These are phyloP conservation scores for Gypsophila paniculata DNA, from an alignment of 179 eudicot species.

Conservation along the genomic window DNA sequence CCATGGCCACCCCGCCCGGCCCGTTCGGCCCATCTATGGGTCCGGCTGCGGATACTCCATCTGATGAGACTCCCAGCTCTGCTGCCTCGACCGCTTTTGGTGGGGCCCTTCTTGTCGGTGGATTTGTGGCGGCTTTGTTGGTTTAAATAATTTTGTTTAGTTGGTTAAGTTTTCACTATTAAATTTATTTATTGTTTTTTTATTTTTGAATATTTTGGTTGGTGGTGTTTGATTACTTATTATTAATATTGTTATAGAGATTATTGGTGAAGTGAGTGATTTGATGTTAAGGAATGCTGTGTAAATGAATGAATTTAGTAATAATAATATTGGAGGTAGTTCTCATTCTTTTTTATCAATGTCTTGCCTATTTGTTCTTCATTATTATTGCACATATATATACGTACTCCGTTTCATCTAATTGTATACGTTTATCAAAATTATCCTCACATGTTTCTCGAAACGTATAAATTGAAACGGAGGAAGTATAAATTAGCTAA, in stretches of 20 bases:
- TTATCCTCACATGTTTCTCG: too few relatives aligned
- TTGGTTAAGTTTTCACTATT: neutral
- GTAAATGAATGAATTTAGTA: too few relatives aligned
- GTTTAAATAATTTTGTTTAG: slow-evolving; percentile 7
- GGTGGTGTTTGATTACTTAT: neutral
- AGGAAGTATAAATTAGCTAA: too few relatives aligned
- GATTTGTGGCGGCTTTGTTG: slow-evolving; percentile 28
- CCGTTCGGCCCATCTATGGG: neutral
- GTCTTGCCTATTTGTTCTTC: too few relatives aligned
- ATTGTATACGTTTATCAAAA: too few relatives aligned
- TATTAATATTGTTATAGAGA: neutral
- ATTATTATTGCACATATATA: too few relatives aligned
- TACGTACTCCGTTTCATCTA: too few relatives aligned
- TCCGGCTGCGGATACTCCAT: neutral
- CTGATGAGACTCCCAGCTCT: neutral
- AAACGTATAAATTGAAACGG: too few relatives aligned
- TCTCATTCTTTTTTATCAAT: too few relatives aligned
- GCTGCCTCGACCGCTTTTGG: slow-evolving; percentile 19
- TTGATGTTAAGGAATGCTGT: too few relatives aligned
- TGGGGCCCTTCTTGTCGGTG: slow-evolving; percentile 28
- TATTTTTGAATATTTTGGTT: neutral
- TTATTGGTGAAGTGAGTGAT: too few relatives aligned
- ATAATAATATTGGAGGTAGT: too few relatives aligned
- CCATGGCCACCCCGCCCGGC: neutral
- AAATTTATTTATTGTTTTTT: neutral